Base-by-base conservation (phyloP, 2,329 filamentous ascomycete species). In the Fonsecaea pugnacius region DNA sequence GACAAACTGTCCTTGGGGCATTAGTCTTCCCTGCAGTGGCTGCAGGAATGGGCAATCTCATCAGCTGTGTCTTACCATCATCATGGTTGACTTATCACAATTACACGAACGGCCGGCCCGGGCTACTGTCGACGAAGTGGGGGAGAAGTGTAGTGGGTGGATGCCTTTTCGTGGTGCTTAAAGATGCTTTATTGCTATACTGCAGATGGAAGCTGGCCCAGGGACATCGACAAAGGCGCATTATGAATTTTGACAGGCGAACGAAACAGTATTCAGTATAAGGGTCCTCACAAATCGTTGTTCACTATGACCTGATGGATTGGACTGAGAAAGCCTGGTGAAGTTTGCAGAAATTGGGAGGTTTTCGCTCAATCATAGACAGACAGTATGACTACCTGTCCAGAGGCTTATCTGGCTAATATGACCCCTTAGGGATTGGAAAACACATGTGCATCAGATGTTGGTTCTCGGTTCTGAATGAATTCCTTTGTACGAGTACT, bases 121-220 rank as follows among this genome's bases (percentile, higher is more conserved):
- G 90, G 0, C 80, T 98, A 30, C 76, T 99, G 35, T 91, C 95
- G 73, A 86, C 90, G 70, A 87, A 89, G 64, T 98, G 95, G 92
- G 95, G 92, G 0, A 84, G 95, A 62, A 97, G 91, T 72, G 81
- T 99, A 2, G 84, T 95, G 1, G 95, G 95, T 1, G 95, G 95
- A 0, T 95, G 91, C 74, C 78, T 96, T 21, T 96, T 94, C 72
- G 88, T 98, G 16, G 88, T 96, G 9, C 76, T 96, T 58, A 95
- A 94, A 75, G 87, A 89, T 74, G 84, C 84, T 6, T 71, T 89
- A 36, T 78, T 86, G 70, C 76, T 89, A 1, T 89, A 89, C 71
- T 86, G 79, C 56, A 76, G 80, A 62, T 83, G 80, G 77, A 80
- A 78, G 66, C 68, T 81, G 51, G 80, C 80, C 0, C 78, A 81